These are phyloP conservation scores for Tilletiopsis washingtonensis DNA, from an alignment of 1,284 basidiomycete species.

Conservation along the genomic window DNA sequence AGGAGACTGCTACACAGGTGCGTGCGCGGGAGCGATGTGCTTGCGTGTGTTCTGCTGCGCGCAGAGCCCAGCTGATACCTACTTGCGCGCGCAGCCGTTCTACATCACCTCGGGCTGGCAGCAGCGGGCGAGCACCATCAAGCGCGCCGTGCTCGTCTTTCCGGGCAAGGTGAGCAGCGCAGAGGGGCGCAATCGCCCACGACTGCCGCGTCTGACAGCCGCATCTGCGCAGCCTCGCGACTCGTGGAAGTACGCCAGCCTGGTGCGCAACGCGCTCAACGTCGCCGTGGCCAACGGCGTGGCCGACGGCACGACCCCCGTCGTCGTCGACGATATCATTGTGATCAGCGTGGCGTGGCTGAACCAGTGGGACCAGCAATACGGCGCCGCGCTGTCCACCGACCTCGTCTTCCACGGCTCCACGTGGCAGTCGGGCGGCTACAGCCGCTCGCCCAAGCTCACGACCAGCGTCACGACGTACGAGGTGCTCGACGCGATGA, in stretches of 20 bases:
- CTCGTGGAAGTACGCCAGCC: conserved; percentile 38
- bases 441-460: conserved; percentile 13
- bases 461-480: conserved; percentile 20
- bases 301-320: background rate
- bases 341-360: conserved; percentile 35
- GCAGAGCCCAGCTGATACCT: too few species aligned
- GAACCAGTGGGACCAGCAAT: conserved; percentile 20
- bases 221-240: conserved; percentile 21
- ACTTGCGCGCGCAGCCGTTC: conserved; percentile 20
- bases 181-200: background rate
- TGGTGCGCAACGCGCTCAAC: conserved; percentile 24
- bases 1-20: conserved; percentile 13
- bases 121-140: conserved; percentile 14
- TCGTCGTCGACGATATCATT: conserved; percentile 23
- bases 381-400: conserved; percentile 16
- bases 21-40: too few species aligned
- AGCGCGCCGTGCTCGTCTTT: conserved; percentile 37
- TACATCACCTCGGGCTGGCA: conserved; percentile 27
- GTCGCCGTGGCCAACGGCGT: conserved; percentile 5
- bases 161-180: conserved; percentile 28
- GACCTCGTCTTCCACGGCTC: conserved; percentile 30
- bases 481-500: conserved; percentile 27
- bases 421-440: conserved; percentile 34
- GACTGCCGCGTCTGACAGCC: background rate
- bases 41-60: too few species aligned